These are phyloP conservation scores for Nakazawaea pomicola DNA, from an alignment of 805 yeast genomes.

Conservation along the genomic window DNA sequence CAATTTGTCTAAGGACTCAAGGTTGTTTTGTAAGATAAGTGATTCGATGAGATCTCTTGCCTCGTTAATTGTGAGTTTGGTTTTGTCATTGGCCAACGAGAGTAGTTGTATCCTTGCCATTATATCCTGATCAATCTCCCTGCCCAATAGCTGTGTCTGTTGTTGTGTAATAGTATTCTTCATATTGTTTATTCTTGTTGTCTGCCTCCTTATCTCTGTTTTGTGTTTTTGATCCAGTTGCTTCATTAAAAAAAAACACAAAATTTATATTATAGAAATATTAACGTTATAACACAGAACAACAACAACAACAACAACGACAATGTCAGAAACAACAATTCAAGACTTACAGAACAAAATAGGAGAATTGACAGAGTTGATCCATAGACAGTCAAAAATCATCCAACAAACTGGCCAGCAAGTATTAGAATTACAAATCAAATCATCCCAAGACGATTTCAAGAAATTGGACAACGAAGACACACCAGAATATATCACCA, in stretches of 20 bases:
- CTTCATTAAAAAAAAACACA: neutral
- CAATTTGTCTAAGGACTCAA: neutral
- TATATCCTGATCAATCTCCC: neutral
- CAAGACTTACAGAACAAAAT: conserved; percentile 40
- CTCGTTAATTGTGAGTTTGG: neutral
- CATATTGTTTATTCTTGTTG: too few species aligned
- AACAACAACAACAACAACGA: neutral
- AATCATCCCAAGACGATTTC: conserved; percentile 33
- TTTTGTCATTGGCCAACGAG: neutral
- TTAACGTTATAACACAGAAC: too few species aligned
- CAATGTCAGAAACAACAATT: conserved; percentile 13
- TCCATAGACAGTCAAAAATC: conserved; percentile 60
- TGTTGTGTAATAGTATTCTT: too few species aligned
- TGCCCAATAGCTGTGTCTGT: neutral
- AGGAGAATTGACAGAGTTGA: conserved; percentile 43
- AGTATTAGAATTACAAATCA: conserved; percentile 63
- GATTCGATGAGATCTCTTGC: neutral
- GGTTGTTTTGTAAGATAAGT: neutral
- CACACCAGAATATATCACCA: conserved; percentile 59
- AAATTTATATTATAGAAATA: neutral
- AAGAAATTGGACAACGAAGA: conserved; percentile 19
- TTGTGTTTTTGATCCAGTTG: neutral
- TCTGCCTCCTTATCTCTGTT: neutral
- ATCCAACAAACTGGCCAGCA: conserved; percentile 78
- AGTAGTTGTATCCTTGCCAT: neutral